phyloP scores from a whole-genome alignment of 2,329 filamentous ascomycete genomes.

The Aspergillus sp. region DNA sequence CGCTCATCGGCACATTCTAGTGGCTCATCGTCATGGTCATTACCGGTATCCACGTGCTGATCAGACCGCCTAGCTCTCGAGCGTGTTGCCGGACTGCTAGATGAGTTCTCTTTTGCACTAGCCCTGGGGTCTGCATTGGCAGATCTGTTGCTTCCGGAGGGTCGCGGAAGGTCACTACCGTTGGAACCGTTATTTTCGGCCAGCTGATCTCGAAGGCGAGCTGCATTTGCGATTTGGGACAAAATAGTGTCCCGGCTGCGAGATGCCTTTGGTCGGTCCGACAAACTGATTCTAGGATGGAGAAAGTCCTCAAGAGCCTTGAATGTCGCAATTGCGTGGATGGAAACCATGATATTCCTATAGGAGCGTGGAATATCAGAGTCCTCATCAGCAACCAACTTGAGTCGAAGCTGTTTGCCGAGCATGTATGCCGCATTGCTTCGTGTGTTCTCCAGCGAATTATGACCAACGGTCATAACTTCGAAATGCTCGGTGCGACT shows the following conservation, averaged over 20 bases:
- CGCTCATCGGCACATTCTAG: constrained; percentile 93
- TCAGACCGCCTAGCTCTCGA: constrained; percentile 61
- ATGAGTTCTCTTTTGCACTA: constrained; percentile 43
- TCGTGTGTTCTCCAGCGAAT: constrained; percentile 83
- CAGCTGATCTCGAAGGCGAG: constrained; percentile 58
- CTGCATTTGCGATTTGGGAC: constrained; percentile 72
- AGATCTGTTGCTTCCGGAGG: constrained; percentile 17
- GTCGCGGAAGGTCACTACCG: constrained; percentile 35
- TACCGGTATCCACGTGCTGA: constrained; percentile 56
- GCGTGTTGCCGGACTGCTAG: constrained; percentile 38
- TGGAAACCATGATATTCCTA: constrained; percentile 95
- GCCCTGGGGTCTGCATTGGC: constrained; percentile 8
- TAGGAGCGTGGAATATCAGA: constrained; percentile 86
- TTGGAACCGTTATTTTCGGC: constrained; percentile 27
- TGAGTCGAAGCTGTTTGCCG: constrained; percentile 89
- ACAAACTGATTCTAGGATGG: constrained; percentile 79
- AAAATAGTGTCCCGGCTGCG: constrained; percentile 62
- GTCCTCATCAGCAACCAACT: constrained; percentile 79
- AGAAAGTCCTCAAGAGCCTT: constrained; percentile 96
- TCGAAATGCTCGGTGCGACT: constrained; percentile 98
- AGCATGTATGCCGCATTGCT: constrained; percentile 94
- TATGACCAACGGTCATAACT: constrained; percentile 91
- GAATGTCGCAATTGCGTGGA: constrained; percentile 97
- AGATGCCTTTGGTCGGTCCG: constrained; percentile 68
- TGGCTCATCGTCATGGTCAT: constrained; percentile 65